Evolutionary conservation across 208 protist genomes (phyloP), one percentile per base, ranked within the genome.

Genomic region (Leishmania major): DNA sequence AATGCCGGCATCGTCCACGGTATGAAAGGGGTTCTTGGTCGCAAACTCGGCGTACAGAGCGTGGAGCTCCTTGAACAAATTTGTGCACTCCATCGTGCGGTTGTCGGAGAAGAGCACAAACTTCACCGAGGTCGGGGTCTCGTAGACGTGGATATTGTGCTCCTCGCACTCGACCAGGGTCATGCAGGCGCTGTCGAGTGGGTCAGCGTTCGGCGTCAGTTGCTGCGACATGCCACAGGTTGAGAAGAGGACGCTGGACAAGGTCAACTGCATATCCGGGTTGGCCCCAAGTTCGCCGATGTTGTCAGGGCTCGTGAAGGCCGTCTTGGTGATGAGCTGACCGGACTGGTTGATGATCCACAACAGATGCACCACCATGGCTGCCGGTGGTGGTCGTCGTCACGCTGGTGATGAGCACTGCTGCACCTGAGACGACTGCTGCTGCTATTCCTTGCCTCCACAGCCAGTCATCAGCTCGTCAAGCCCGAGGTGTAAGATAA

Each of bases 291-390:
- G 86, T 78, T 97, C 92, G 66, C 92, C 92, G 82, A 95, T 94
- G 78, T 88, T 89, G 28, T 93, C 88, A 3, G 88, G 86, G 8
- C 80, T 77, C 3, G 90, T 97, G 85, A 97, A 97, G 80, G 81
- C 87, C 8, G 84, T 87, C 83, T 94, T 93, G 57, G 90, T 88
- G 74, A 97, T 97, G 75, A 97, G 90, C 86, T 96, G 92, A 6
- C 94, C 94, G 5, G 92, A 94, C 71, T 95, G 91, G 73, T 97
- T 97, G 64, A 97, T 95, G 62, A 97, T 94, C 91, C 92, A 96
- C 5, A 97, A 72, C 3, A 97, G 85, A 81, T 97, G 94, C n/a
- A 97, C 82, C 1, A 90, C 88, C 94, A 97, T 97, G 59, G 28
- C 28, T 64, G 28, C 31, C 62, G 13, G 43, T 81, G 45, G 43